Conservation (phyloP, 768 basidiomycete species). For the Mycena pura region DNA sequence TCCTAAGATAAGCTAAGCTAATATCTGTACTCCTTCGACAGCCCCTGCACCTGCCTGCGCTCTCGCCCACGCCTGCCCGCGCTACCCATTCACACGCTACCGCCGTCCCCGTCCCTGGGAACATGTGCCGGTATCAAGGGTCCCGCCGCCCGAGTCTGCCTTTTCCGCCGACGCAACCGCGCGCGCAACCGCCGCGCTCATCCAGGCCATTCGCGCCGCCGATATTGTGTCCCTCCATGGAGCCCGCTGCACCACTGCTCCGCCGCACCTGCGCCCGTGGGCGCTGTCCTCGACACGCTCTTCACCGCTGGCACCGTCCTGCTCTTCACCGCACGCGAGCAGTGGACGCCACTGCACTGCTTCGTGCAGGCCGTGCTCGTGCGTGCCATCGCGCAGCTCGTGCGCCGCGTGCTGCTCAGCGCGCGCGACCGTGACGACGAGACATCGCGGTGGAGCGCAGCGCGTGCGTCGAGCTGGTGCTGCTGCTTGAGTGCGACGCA, state of each 20-base stretch:
- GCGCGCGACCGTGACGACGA: slow-evolving; percentile 72
- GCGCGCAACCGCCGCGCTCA: slow-evolving; percentile 56
- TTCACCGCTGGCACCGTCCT: slow-evolving; percentile 81
- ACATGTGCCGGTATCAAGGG: too few relatives aligned
- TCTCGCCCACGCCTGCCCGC: too few relatives aligned
- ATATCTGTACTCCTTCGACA: too few relatives aligned
- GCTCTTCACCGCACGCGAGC: slow-evolving; percentile 68
- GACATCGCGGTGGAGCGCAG: slow-evolving; percentile 80
- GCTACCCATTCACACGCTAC: too few relatives aligned
- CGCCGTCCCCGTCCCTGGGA: too few relatives aligned
- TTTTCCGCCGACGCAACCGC: slow-evolving; percentile 51
- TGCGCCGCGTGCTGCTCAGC: slow-evolving; percentile 68
- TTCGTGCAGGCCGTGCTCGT: slow-evolving; percentile 60
- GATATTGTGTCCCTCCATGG: slow-evolving; percentile 68
- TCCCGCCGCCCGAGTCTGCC: slow-evolving; percentile 46
- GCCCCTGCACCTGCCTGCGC: too few relatives aligned
- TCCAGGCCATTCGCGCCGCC: slow-evolving; percentile 57
- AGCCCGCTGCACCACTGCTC: slow-evolving; percentile 76
- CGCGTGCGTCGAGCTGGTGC: slow-evolving; percentile 63
- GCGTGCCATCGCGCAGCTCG: slow-evolving; percentile 69
- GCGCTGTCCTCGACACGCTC: slow-evolving; percentile 69
- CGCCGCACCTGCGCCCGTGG: slow-evolving; percentile 58
- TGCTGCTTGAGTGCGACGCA: slow-evolving; percentile 71
- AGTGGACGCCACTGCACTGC: slow-evolving; percentile 73
- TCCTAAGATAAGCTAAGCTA: too few relatives aligned